phyloP scores from a whole-genome alignment of 352 stramenopile genomes.

The Peronospora destructor region DNA sequence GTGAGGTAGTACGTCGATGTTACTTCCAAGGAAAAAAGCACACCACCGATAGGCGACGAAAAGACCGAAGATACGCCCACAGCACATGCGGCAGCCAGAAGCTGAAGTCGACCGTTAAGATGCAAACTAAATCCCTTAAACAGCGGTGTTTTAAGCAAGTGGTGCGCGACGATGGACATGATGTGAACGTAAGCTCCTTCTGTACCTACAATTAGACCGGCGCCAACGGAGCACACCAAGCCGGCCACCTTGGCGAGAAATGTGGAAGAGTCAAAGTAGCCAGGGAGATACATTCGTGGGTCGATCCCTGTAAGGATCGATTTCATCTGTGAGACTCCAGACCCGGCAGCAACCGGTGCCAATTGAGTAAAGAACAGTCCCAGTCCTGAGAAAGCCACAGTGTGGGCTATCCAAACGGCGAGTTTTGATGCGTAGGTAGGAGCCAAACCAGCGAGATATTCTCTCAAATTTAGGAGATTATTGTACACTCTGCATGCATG shows the following conservation, averaged over 20 bases:
- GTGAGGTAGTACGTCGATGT: constrained; percentile 85
- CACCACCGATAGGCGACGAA: constrained; percentile 89
- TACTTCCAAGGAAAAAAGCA: constrained; percentile 93
- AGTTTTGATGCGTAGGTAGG: constrained; percentile 34
- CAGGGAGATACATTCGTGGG: constrained; percentile 67
- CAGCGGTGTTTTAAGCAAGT: constrained; percentile 70
- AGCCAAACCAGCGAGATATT: constrained; percentile 35
- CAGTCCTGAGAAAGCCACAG: constrained; percentile 59
- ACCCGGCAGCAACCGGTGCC: constrained; percentile 62
- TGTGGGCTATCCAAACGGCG: constrained; percentile 56
- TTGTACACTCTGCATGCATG: constrained; percentile 27
- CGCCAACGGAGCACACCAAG: constrained; percentile 90
- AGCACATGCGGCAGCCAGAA: constrained; percentile 87
- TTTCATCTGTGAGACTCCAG: constrained; percentile 85
- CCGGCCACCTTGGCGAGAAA: constrained; percentile 88
- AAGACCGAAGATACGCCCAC: constrained; percentile 91
- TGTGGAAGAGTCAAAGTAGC: constrained; percentile 80
- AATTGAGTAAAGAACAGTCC: constrained; percentile 67
- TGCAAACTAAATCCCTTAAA: constrained; percentile 75
- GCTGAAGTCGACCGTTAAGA: constrained; percentile 76
- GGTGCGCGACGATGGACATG: constrained; percentile 88
- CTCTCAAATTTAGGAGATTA: constrained; percentile 37
- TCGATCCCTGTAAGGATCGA: constrained; percentile 83
- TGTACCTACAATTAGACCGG: constrained; percentile 93
- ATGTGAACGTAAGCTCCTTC: constrained; percentile 99